Base-by-base conservation (phyloP, 2,329 filamentous ascomycete species). In the Arthrinium phaeospermum region DNA sequence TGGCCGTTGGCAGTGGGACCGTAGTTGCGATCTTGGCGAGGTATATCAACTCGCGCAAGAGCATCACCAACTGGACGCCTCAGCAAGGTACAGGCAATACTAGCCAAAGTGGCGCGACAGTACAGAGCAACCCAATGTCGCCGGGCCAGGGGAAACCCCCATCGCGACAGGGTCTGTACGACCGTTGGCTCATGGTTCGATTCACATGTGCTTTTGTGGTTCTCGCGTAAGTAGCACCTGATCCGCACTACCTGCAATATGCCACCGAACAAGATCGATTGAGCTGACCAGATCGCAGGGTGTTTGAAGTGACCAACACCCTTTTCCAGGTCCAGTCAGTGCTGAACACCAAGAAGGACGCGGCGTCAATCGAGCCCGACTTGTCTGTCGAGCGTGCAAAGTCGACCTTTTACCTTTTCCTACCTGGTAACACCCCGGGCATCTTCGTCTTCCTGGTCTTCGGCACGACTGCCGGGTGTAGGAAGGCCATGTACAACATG, bases 181-280 rank as follows among this genome's bases (percentile, higher is more conserved):
- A 79, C 45, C 74, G 78, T 27, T 79, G 78, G 78, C 74, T 79
- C 8, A 76, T 79, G 74, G 75, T 78, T 14, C 76, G 78, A 24
- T 79, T 79, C 51, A 78, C 77, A 8, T 74, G 77, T 16, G 77
- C 77, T 10, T 79, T 79, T 44, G 73, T 77, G 2, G 41, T 74
- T 1, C 73, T 77, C 22, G 75, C 71, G 76, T 78, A 67, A 47
- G 76, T 71, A 30, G 19, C 46, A 7, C 16, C 53, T 34, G 34
- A 12, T 47, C 8, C 12, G 16, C 14, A 12, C 16, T 3, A 2
- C 34, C 10, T n/a, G 4, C 19, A 12, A 22, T 64, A 34, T 14
- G 49, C 1, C 49, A 4, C 10, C 10, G 4, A 5, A 10, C 13
- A 27, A n/a, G 19, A 41, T 41, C 10, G 22, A 24, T 14, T n/a